These are phyloP conservation scores for Spinacia oleracea DNA, from an alignment of 179 eudicot species.

Conservation along the genomic window DNA sequence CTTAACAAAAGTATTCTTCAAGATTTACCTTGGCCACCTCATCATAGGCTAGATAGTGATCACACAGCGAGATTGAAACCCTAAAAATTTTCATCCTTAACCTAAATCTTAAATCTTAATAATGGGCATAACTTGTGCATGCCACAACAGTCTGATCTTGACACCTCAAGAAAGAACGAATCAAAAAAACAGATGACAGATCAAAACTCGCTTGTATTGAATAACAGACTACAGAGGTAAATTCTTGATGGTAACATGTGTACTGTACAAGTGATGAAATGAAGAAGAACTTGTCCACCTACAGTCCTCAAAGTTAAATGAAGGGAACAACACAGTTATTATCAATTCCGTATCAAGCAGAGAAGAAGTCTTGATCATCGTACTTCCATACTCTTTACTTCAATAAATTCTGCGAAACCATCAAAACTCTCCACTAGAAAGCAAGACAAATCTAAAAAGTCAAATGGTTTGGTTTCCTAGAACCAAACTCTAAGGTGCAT, in stretches of 20 bases:
- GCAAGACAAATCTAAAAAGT: background rate
- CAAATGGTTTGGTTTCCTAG: no score
- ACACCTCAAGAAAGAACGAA: background rate
- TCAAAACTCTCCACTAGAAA: background rate
- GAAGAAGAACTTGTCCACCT: slow-evolving; percentile 15
- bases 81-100: background rate
- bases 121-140: background rate
- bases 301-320: background rate
- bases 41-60: background rate
- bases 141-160: background rate
- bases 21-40: no score
- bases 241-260: background rate
- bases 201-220: background rate
- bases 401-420: slow-evolving; percentile 3
- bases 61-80: background rate
- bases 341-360: background rate
- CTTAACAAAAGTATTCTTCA: background rate
- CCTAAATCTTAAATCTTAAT: background rate
- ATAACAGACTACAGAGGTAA: background rate
- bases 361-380: background rate
- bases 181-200: background rate
- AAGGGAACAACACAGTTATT: background rate
- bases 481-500: background rate
- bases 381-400: background rate
- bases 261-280: background rate